Percentiles rank a stretch among this genome's conserved stretches.
Evolutionary conservation across 352 stramenopile genomes (phyloP).

Genomic region (Blastocystis sp.): DNA sequence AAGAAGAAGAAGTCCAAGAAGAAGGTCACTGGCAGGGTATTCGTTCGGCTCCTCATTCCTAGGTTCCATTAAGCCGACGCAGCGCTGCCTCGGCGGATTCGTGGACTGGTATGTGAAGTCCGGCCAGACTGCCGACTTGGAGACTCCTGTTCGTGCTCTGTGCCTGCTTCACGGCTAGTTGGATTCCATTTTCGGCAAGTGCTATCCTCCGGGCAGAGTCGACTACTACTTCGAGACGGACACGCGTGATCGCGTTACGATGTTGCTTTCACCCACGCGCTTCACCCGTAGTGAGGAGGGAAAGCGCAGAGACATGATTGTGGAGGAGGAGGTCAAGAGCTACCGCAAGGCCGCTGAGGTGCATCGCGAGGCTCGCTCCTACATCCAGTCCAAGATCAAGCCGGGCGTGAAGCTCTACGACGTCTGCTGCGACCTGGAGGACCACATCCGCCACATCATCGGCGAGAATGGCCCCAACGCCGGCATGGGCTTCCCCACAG

Average conservation of each 20-base stretch:
- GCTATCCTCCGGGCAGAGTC: conserved; percentile 65
- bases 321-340: conserved; percentile 86
- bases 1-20: conserved; percentile 62
- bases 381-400: conserved; percentile 91
- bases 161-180: conserved; percentile 25
- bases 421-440: conserved; percentile 90
- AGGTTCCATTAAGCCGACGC: conserved; percentile 27
- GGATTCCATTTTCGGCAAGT: conserved; percentile 33
- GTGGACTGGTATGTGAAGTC: conserved; percentile 74
- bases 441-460: conserved; percentile 91
- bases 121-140: conserved; percentile 90
- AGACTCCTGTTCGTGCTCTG: conserved; percentile 83
- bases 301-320: conserved; percentile 74
- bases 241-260: conserved; percentile 39
- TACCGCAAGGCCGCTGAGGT: conserved; percentile 90
- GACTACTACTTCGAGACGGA: conserved; percentile 72
- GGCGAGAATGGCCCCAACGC: conserved; percentile 79
- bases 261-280: conserved; percentile 23
- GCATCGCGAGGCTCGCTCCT: conserved; percentile 84
- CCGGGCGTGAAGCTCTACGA: conserved; percentile 91
- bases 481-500: conserved; percentile 90
- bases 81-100: conserved; percentile 51
- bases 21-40: not conserved
- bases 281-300: conserved; percentile 52
- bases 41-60: not conserved